phyloP scores from a whole-genome alignment of 2,329 filamentous ascomycete species.

The Exophiala calicioides region DNA sequence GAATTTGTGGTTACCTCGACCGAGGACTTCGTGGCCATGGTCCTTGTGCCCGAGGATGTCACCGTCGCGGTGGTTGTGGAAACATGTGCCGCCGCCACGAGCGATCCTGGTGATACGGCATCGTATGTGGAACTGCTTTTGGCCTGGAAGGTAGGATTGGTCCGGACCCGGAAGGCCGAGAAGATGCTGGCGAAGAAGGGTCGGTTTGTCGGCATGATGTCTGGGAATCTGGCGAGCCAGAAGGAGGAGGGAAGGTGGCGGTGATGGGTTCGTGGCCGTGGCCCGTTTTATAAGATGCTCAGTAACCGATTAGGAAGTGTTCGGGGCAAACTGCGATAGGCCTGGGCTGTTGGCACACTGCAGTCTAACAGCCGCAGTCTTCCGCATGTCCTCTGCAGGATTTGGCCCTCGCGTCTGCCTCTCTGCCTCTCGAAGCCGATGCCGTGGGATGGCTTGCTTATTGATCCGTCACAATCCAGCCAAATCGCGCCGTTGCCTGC shows the following conservation, averaged over 20 bases:
- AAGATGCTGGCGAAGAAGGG: slow-evolving; percentile 69
- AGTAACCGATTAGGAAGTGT: slow-evolving; percentile 13
- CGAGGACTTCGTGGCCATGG: slow-evolving; percentile 50
- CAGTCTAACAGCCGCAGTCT: slow-evolving; percentile 14
- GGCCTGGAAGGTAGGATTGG: slow-evolving; percentile 55
- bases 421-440: no score
- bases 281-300: slow-evolving; percentile 8
- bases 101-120: slow-evolving; percentile 34
- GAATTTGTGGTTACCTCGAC: slow-evolving; percentile 29
- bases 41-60: slow-evolving; percentile 45
- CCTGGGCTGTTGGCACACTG: neutral
- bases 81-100: slow-evolving; percentile 39
- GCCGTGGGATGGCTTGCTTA: no score
- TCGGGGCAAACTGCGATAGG: slow-evolving; percentile 12
- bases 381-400: slow-evolving; percentile 12
- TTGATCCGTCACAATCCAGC: neutral
- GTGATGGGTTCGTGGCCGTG: neutral
- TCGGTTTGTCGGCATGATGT: slow-evolving; percentile 63
- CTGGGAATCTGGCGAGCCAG: slow-evolving; percentile 6
- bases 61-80: slow-evolving; percentile 41
- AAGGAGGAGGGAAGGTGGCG: neutral
- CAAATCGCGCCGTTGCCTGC: no score
- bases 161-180: slow-evolving; percentile 66
- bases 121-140: slow-evolving; percentile 46
- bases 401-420: no score